Evolutionary conservation across 2,329 filamentous ascomycete species (phyloP).

Genomic region (Epichloe uncinata): DNA sequence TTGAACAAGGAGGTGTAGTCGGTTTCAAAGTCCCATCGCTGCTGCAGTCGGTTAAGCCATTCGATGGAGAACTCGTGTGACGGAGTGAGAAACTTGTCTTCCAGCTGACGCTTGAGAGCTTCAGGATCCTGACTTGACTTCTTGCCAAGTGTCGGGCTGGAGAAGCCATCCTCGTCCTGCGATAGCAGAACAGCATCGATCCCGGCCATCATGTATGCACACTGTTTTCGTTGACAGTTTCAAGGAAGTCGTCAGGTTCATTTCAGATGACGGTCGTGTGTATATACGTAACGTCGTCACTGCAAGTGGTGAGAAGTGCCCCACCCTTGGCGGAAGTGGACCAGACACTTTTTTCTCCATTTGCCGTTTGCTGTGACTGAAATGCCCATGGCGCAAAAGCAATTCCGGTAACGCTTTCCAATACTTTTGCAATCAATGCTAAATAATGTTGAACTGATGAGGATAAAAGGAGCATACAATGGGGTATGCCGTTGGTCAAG

Average conservation of each 20-base stretch:
- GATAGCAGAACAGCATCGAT: slow-evolving; percentile 23
- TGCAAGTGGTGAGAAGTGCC: not conserved
- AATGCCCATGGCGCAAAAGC: no score
- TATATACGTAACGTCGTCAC: not conserved
- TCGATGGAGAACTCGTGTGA: slow-evolving; percentile 65
- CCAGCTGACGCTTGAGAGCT: slow-evolving; percentile 57
- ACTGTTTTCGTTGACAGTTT: not conserved
- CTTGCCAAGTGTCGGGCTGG: slow-evolving; percentile 1
- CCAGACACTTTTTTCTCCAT: no score
- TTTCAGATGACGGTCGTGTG: slow-evolving; percentile 1
- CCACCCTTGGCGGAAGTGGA: not conserved
- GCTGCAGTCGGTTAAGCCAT: slow-evolving; percentile 84
- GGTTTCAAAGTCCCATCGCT: slow-evolving; percentile 70
- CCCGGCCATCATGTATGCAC: slow-evolving; percentile 15
- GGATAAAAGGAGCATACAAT: no score
- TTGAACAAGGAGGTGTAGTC: slow-evolving; percentile 78
- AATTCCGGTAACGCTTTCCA: no score
- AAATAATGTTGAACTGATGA: no score
- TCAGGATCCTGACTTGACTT: slow-evolving; percentile 32
- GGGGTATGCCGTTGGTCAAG: no score
- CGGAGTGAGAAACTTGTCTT: slow-evolving; percentile 65
- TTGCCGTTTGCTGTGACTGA: no score
- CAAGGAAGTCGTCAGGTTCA: not conserved
- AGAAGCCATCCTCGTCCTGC: slow-evolving; percentile 11
- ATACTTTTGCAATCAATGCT: no score